Percentiles rank a stretch among this genome's conserved stretches.
These are phyloP conservation scores for Pseudofabraea citricarpa DNA, from an alignment of 2,329 filamentous ascomycete species.

Conservation along the genomic window DNA sequence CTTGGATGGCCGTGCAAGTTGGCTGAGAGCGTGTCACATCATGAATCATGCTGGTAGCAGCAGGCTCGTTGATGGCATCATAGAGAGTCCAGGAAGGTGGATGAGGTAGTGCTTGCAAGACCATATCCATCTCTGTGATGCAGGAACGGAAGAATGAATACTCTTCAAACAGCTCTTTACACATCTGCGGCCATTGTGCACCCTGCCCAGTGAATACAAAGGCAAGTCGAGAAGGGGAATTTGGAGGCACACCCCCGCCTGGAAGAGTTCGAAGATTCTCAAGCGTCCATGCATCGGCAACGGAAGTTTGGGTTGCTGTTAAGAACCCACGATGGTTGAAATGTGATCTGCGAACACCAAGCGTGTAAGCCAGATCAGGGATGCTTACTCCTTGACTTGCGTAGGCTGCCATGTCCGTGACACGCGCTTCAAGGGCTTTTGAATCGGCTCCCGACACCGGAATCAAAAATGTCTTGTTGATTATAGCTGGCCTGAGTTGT, in stretches of 20 bases:
- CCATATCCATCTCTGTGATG: background rate
- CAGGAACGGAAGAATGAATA: background rate
- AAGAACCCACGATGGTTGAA: slow-evolving; percentile 1
- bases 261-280: background rate
- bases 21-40: slow-evolving; percentile 26
- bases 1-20: slow-evolving; percentile 39
- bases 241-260: background rate
- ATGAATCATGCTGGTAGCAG: background rate
- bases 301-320: background rate
- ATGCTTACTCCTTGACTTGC: background rate
- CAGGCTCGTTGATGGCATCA: background rate
- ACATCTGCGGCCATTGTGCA: slow-evolving; percentile 8
- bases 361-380: slow-evolving; percentile 6
- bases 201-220: slow-evolving; percentile 12
- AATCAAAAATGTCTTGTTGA: background rate
- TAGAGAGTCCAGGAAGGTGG: background rate
- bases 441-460: background rate
- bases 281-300: background rate
- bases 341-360: slow-evolving; percentile 1
- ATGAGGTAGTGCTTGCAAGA: background rate
- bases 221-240: background rate
- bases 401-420: background rate
- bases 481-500: background rate
- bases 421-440: background rate
- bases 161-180: slow-evolving; percentile 1